A percentile compares a stretch with the other conserved stretches of the same genome.
phyloP scores from a whole-genome alignment of 176 grass and related monocot genomes.

The Carex scoparia region DNA sequence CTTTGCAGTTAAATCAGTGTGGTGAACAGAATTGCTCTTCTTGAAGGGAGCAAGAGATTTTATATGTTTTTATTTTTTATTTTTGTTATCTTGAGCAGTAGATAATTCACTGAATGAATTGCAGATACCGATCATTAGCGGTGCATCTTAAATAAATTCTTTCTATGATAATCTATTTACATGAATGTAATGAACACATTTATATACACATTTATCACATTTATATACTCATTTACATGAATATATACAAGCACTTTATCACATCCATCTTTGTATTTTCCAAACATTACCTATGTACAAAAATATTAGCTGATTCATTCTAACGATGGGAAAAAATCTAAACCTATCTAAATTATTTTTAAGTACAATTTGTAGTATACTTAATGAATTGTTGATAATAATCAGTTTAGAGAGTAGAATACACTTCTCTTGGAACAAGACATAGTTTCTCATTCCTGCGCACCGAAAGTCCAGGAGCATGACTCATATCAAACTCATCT shows the following conservation, averaged over 20 bases:
- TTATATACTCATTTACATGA: background rate
- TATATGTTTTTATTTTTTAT: no score
- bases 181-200: background rate
- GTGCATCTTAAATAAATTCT: no score
- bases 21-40: background rate
- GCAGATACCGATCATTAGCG: no score
- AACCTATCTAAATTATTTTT: no score
- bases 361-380: background rate
- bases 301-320: no score
- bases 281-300: no score
- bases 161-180: background rate
- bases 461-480: constrained; percentile 28
- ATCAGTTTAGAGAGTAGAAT: background rate
- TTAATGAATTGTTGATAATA: background rate
- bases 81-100: no score
- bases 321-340: no score
- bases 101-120: no score
- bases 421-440: constrained; percentile 18
- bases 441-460: constrained; percentile 35
- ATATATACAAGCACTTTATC: background rate
- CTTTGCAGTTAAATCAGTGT: no score
- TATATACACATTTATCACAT: no score
- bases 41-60: background rate
- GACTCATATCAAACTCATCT: constrained; percentile 24
- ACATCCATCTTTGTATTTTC: background rate